Conservation (phyloP, 192 early-diverging fungal genomes). For the Phlyctochytrium planicorne region DNA sequence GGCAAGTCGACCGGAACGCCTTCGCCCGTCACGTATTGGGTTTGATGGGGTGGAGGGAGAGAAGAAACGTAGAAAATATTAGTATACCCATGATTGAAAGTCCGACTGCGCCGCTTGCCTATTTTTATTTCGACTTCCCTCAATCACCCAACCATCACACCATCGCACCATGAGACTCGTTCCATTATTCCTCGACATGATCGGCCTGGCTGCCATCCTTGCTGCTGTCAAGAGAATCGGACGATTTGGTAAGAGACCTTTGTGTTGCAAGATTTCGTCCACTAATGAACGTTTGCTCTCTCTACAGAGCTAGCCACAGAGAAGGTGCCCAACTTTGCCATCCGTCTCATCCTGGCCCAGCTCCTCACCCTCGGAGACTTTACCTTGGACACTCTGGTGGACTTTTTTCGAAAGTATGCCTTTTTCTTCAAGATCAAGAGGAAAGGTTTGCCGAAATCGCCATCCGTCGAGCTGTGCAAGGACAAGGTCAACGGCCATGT, state of each 20-base stretch:
- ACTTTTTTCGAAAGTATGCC: not conserved
- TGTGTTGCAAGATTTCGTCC: not conserved
- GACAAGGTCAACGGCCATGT: too few species aligned
- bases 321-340: not conserved
- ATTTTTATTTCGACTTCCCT: too few species aligned
- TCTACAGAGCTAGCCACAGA: constrained; percentile 7
- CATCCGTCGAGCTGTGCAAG: too few species aligned
- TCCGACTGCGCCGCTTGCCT: too few species aligned
- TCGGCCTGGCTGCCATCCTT: not conserved
- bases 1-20: too few species aligned
- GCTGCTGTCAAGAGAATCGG: not conserved
- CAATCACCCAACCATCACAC: too few species aligned
- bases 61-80: too few species aligned
- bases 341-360: constrained; percentile 3
- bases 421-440: too few species aligned
- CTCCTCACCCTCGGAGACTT: constrained; percentile 2
- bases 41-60: too few species aligned
- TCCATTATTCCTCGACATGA: not conserved
- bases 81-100: too few species aligned
- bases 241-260: constrained; percentile 1
- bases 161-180: not conserved
- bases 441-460: too few species aligned
- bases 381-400: not conserved
- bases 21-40: too few species aligned
- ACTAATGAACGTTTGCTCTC: not conserved